A percentile compares a stretch with the other conserved stretches of the same genome.
phyloP scores from a whole-genome alignment of 2,329 filamentous ascomycete genomes.

The Clonostachys sp. region DNA sequence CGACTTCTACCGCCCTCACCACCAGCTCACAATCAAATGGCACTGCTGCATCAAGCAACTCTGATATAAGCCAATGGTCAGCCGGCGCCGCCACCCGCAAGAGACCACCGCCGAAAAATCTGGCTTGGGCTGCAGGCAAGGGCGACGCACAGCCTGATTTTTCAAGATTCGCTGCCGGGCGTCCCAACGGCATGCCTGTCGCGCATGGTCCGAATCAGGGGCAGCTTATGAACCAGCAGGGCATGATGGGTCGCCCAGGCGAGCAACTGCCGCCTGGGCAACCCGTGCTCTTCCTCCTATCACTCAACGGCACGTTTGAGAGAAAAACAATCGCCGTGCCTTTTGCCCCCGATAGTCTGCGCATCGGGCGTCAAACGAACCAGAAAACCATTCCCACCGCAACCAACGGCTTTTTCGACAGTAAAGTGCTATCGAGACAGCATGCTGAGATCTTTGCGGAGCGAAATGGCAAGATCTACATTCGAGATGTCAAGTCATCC shows the following conservation, averaged over 20 bases:
- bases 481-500: constrained; percentile 95
- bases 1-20: constrained; percentile 59
- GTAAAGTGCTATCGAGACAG: constrained; percentile 92
- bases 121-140: constrained; percentile 43
- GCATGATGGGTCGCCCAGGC: constrained; percentile 54
- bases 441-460: constrained; percentile 96
- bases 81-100: constrained; percentile 43
- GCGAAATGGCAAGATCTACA: constrained; percentile 83
- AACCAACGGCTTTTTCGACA: constrained; percentile 93
- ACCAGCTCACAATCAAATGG: constrained; percentile 60
- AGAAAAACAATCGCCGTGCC: constrained; percentile 94
- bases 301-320: constrained; percentile 94
- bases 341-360: constrained; percentile 86
- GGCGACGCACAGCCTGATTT: constrained; percentile 42
- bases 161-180: constrained; percentile 35
- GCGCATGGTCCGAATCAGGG: constrained; percentile 10
- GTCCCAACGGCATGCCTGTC: constrained; percentile 32
- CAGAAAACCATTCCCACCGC: constrained; percentile 91
- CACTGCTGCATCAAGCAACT: constrained; percentile 37
- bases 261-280: constrained; percentile 60
- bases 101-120: constrained; percentile 41
- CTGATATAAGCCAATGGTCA: constrained; percentile 47
- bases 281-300: constrained; percentile 79
- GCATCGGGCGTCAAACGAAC: constrained; percentile 95
- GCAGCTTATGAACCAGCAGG: constrained; percentile 34